Base-by-base conservation (phyloP, 495 filamentous ascomycete genomes). In the Penicillium cosmopolitanum region DNA sequence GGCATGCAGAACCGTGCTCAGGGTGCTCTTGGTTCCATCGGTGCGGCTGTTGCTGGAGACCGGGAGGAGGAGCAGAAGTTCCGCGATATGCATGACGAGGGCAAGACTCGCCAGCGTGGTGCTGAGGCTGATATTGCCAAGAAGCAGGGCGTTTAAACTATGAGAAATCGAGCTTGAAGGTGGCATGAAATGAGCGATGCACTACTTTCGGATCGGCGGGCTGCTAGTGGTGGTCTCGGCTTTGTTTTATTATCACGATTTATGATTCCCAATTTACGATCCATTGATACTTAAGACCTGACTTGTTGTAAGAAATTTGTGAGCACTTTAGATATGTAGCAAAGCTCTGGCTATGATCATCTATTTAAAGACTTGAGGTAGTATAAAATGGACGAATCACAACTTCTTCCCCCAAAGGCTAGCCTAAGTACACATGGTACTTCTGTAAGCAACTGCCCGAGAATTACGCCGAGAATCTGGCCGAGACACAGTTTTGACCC, bases 61-160 rank as follows among this genome's bases (percentile, higher is more conserved):
- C 70, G 76, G 6, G 76, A 76, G 33, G 82, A 82, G 44, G 80
- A 96, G 78, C 58, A 71, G 66, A 77, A 84, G 63, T 85, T 82
- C 50, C 78, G 87, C 72, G 67, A 83, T 47, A 79, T 88, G 70
- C 94, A 96, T 65, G 93, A 96, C 68, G 74, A 82, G 64, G 94
- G 93, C 35, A 97, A 97, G 85, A 92, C 89, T 23, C 79, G 83
- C 68, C 89, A 96, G 80, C 81, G 93, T 12, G 88, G 93, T 53
- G 93, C 87, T 11, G 93, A 97, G 84, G 74, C 77, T 23, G 93
- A 96, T 70, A 84, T 97, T 56, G 73, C 85, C 64, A 93, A 91
- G 84, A 82, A 89, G 77, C 71, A 62, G 68, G 68, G 66, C 38
- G 28, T 19, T 25, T 72, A 64, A 61, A 23, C 11, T 3, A 13